These are phyloP conservation scores for Linnemannia schmuckeri DNA, from an alignment of 192 early-diverging fungal species.

Conservation along the genomic window DNA sequence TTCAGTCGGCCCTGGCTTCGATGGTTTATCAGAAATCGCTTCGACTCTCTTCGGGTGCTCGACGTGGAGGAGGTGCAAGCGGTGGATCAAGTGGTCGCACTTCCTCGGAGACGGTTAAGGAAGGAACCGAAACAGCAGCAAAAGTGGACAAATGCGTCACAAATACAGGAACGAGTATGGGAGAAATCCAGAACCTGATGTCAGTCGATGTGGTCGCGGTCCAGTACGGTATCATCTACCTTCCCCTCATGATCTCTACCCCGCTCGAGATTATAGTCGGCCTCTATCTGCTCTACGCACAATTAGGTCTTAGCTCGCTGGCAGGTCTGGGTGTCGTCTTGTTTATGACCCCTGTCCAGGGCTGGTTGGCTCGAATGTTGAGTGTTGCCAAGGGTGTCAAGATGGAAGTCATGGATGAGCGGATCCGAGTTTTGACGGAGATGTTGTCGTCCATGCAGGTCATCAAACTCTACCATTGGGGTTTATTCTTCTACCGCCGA, in stretches of 20 bases:
- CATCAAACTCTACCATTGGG: constrained; percentile 59
- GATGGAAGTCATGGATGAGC: constrained; percentile 53
- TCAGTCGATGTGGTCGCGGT: constrained; percentile 49
- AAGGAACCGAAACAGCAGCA: not conserved
- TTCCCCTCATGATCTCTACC: constrained; percentile 16
- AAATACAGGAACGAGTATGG: constrained; percentile 20
- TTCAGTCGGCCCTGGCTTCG: constrained; percentile 45
- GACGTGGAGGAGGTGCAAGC: not conserved
- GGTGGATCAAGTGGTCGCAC: not conserved
- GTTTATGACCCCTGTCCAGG: constrained; percentile 27
- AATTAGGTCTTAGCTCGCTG: constrained; percentile 34
- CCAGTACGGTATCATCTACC: constrained; percentile 2
- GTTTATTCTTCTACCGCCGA: constrained; percentile 15
- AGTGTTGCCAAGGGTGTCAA: constrained; percentile 44
- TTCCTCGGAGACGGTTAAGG: not conserved
- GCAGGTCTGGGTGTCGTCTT: constrained; percentile 42
- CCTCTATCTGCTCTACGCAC: constrained; percentile 29
- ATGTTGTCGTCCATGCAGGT: constrained; percentile 54
- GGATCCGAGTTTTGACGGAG: constrained; percentile 49
- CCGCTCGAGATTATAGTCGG: constrained; percentile 41
- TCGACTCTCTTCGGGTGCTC: constrained; percentile 36
- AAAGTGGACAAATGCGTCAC: not conserved
- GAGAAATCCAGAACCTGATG: constrained; percentile 57
- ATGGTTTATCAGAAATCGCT: constrained; percentile 57
- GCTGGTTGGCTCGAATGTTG: constrained; percentile 13